Evolutionary conservation across 305 asterid species (phyloP), one percentile per base, ranked within the genome.

Genomic region (Fraxinus baroniana): DNA sequence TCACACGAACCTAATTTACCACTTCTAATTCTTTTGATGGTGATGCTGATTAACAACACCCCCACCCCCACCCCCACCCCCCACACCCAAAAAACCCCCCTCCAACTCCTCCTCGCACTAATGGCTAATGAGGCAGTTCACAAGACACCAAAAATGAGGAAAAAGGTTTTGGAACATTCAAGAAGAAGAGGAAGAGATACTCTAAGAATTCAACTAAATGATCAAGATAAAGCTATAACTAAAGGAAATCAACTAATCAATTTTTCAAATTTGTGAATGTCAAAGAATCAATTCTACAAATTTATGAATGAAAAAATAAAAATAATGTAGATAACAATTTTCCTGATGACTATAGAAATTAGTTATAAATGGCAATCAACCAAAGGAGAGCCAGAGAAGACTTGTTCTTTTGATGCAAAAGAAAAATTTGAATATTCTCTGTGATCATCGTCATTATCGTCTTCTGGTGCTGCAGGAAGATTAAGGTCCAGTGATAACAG

Each of bases 351-450:
- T n/a, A n/a, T n/a, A n/a, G n/a, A n/a, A n/a, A n/a, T n/a, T n/a
- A n/a, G n/a, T n/a, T n/a, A n/a, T 28, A 28, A 28, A 28, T 87
- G 28, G 28, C 28, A 26, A 26, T 26, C 28, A 26, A 26, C 28
- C 28, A 26, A 26, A 26, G 28, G 33, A 30, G 33, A 30, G 33
- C 3, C 33, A 24, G 97, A 89, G 84, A 92, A 92, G 80, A 90
- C 95, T 90, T 89, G 55, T 44, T 44, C 90, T 41, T 91, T 91
- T 6, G 91, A 12, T 9, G 90, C 86, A 83, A 85, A 90, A 7
- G 90, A 85, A 79, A 88, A 89, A 81, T 86, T 89, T 0, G 89
- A 79, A 3, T 13, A 49, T 79, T 89, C 90, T 44, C 82, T 20
- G n/a, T 82, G 82, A 35, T 85, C 82, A 44, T 92, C 92, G 10